Evolutionary conservation across 1,284 basidiomycete species (phyloP), one percentile per base, ranked within the genome.

Genomic region (Ceratobasidium sp.): DNA sequence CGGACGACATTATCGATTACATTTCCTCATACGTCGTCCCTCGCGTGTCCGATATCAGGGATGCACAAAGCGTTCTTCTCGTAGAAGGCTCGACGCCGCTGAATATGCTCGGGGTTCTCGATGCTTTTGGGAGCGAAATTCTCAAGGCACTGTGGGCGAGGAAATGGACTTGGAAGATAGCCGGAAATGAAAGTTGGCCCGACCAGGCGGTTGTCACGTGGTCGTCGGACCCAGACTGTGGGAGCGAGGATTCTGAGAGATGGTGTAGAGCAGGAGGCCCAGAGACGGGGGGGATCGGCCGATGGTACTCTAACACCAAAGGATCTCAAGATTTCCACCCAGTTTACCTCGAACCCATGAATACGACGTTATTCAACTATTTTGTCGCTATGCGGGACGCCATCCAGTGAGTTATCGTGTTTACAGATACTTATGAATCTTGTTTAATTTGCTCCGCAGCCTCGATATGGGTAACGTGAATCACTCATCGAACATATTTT

Each of bases 351-450:
- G 43, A 2, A 24, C 59, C 58, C 8, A 73, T 73, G 59, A 73
- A 73, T n/a, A 73, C 71, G 48, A 73, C 71, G 1, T 27, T 73
- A 24, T 73, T 62, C 59, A 73, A 73, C 34, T 73, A 73, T 29
- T 64, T 73, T 29, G 49, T 63, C 8, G 71, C 51, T 34, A 51
- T 73, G 43, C 46, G 59, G 1, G 71, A 73, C n/a, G 71, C 71
- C 16, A 46, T 73, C 22, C 54, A 63, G 71, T 73, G 14, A 46
- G 71, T n/a, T 62, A 19, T n/a, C 31, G 6, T 34, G 7, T 7
- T 1, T 24, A 37, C 14, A 49, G 24, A 16, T 34, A 6, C 14
- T 13, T 14, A 6, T 13, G 4, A 9, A 2, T n/a, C 34, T 22
- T 7, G 24, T 34, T 8, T 24, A 24, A 51, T 11, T 31, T 16